Base-by-base conservation (phyloP, 352 stramenopile species). In the Globisporangium polare region DNA sequence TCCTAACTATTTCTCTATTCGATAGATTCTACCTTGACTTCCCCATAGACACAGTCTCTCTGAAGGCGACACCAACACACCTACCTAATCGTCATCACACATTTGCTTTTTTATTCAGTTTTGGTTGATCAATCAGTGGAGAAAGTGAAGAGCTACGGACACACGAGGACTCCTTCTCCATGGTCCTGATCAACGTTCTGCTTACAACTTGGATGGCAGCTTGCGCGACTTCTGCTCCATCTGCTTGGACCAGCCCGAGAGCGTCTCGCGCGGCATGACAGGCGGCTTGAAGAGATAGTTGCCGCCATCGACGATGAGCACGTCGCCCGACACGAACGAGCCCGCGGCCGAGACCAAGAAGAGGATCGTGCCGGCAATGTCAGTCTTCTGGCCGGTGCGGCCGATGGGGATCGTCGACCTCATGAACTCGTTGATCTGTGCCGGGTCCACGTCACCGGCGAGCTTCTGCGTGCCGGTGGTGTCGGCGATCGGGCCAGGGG, bases 401-500 rank as follows among this genome's bases (percentile, higher is more conserved):
- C 88, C 84, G 18, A 96, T 68, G 0, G 89, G 88, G 31, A 96
- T 79, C 1, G 50, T 47, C 31, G 62, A 66, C 46, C 66, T 67
- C 43, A 95, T 77, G 43, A 65, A 68, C 27, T 87, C 74, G 24
- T 80, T 74, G 53, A 75, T 68, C 69, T 77, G 43, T 18, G 71
- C 70, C 0, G 65, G 58, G 35, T 65, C 62, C n/a, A 85, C 69
- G 31, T 93, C 80, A 18, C 79, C 71, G 12, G 79, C 78, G 29
- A 99, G 79, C 78, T 98, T 98, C 12, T 84, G 86, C 31, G 90
- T 98, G 41, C 96, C 96, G 5, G 91, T 95, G 10, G 95, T 99
- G 69, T 98, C 80, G 2, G 82, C 93, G 68, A 99, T 98, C 15
- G 95, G 93, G 2, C 96, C 96, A 6, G 96, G 96, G n/a, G 96